Base-by-base conservation (phyloP, 2,329 filamentous ascomycete species). In the Claviceps sp. region DNA sequence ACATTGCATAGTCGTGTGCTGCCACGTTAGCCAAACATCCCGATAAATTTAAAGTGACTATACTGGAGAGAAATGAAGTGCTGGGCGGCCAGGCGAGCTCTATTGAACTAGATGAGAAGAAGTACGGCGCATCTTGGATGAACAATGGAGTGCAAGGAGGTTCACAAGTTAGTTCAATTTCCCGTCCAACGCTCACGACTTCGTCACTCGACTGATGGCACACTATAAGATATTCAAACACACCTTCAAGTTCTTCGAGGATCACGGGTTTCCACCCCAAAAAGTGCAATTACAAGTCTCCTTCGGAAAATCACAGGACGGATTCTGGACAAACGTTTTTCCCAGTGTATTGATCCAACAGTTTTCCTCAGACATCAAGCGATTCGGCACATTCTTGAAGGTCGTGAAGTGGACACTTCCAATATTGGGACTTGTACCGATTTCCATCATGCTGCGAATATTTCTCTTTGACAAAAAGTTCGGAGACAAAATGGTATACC, bases 381-480 rank as follows among this genome's bases (percentile, higher is more conserved):
- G 73, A 26, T 82, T 83, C 59, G 71, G 71, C 54, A 65, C 62
- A 49, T 77, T 82, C 64, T 65, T 82, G 49, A 77, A 72, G 51
- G 66, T 82, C 18, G 71, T 82, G 11, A 74, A 78, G 47, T 76
- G 71, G 72, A 77, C 79, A n/a, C 75, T 82, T 67, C 62, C 81
- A 1, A 60, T 83, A 36, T 72, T 84, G 47, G 79, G 77, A 0
- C 63, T 84, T 2, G 61, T 84, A 1, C 81, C 80, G 0, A 80
- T 89, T 59, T 81, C 78, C 54, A 65, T 80, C 37, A 74, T 88
- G 62, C 72, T 88, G 58, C 78, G 77, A 52, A 64, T 87, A 49
- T 87, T 86, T 65, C 69, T 79, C 52, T 88, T 89, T 66, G 82
- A 73, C 52, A 73, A 77, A 9, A 82, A 85, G 52, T 89, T 89